These are phyloP conservation scores for Haematococcus sp. DNA, from an alignment of 139 green algal genomes.

Conservation along the genomic window DNA sequence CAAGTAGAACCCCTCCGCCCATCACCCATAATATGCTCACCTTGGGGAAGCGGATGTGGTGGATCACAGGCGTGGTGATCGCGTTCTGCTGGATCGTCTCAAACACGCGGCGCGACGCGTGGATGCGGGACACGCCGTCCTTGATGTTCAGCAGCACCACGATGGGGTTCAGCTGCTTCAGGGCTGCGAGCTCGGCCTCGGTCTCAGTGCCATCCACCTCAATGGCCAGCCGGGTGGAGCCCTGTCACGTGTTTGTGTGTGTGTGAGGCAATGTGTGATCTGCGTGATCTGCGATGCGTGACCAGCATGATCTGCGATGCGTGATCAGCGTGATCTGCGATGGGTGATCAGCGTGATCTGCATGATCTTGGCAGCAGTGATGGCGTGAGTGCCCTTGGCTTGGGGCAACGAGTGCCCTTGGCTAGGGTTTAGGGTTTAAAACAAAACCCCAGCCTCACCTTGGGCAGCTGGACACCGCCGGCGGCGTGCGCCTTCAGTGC, in stretches of 20 bases:
- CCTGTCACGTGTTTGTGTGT: too few species aligned
- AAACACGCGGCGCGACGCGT: slow-evolving; percentile 85
- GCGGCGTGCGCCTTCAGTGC: slow-evolving; percentile 31
- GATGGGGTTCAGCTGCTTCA: slow-evolving; percentile 54
- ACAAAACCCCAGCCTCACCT: slow-evolving; percentile 26
- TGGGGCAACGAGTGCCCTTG: too few species aligned
- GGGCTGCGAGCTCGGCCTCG: slow-evolving; percentile 62
- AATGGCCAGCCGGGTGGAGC: slow-evolving; percentile 74
- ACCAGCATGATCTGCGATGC: too few species aligned
- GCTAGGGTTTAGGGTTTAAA: background rate
- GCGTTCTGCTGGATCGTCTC: slow-evolving; percentile 66
- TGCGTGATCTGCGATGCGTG: too few species aligned
- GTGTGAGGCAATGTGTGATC: too few species aligned
- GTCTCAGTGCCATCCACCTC: slow-evolving; percentile 84
- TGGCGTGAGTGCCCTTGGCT: too few species aligned
- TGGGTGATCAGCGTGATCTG: too few species aligned
- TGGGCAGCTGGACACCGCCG: slow-evolving; percentile 39
- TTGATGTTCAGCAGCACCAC: slow-evolving; percentile 72
- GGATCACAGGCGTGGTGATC: slow-evolving; percentile 82
- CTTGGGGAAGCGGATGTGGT: slow-evolving; percentile 72
- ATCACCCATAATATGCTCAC: background rate
- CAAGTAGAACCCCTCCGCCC: background rate
- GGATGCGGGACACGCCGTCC: slow-evolving; percentile 68
- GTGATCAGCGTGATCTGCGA: too few species aligned
- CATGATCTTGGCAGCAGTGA: too few species aligned